These are phyloP conservation scores for Mitragyna speciosa DNA, from an alignment of 257 asterid genomes.

Conservation along the genomic window DNA sequence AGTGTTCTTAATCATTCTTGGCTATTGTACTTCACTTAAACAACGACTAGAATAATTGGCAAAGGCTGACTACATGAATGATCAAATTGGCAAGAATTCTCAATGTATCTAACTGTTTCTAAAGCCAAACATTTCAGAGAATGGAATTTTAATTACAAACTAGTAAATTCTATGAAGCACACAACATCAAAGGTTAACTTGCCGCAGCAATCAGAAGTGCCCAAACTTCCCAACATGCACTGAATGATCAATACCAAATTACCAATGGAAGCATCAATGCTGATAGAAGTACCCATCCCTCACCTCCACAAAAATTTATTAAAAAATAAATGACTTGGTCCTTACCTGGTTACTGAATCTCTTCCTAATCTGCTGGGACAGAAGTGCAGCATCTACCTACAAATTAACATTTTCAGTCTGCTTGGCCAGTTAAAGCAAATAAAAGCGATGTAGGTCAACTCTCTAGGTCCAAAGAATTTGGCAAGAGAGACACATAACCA, in stretches of 20 bases:
- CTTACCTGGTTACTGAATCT: constrained; percentile 74
- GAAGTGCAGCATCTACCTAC: constrained; percentile 81
- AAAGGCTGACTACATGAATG: too few relatives aligned
- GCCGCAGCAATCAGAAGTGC: background rate
- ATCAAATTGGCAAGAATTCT: background rate
- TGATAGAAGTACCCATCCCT: background rate
- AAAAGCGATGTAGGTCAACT: background rate
- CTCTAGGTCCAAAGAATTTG: background rate
- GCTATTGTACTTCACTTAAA: background rate
- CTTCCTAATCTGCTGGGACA: constrained; percentile 70
- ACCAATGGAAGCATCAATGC: background rate
- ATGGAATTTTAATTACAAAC: background rate
- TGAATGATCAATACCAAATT: background rate
- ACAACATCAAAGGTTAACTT: background rate
- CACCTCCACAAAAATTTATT: background rate
- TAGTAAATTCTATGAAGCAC: background rate
- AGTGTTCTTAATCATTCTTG: background rate
- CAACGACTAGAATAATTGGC: background rate
- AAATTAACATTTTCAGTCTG: constrained; percentile 27
- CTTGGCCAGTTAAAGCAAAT: background rate
- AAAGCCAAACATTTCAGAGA: background rate
- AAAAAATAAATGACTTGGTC: constrained; percentile 11
- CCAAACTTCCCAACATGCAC: background rate
- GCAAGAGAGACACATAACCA: background rate
- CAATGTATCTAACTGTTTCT: background rate